Base-by-base conservation (phyloP, 805 yeast species). In the Scheffersomyces coipomensis region DNA sequence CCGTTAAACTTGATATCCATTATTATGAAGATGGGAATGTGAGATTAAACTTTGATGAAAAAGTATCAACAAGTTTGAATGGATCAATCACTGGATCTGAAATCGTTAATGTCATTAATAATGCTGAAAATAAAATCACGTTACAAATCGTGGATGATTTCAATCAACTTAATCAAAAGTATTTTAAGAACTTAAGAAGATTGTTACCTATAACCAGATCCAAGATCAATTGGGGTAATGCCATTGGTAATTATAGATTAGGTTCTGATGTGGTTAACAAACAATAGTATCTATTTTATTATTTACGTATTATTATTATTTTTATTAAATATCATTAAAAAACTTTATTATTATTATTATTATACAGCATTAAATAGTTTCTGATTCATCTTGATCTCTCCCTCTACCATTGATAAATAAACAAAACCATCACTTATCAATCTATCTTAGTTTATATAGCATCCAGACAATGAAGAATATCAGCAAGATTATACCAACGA, bases 11-110 rank as follows among this genome's bases (percentile, higher is more conserved):
- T 23, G 90, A 87, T 48, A 84, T 90, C 29, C 99, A 91, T 62
- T 93, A 90, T 61, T 93, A 78, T 58, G 99, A 91, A 64, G 98
- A 91, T 51, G 99, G 99, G 22, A 91, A 91, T 55, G 98, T 91
- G 15, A 75, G 91, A 37, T 76, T 93, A 53, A 80, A 77, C 44
- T 66, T 58, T 30, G 59, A 61, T 8, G 71, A 69, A 19, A 50
- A 53, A 3, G 48, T 75, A 1, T 52, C 50, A 5, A 64, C 60
- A 17, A 38, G 53, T 2, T 29, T 40, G 5, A 35, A 46, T 2
- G 44, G 46, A 7, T n/a, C 18, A 11, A 8, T 15, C 3, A 44
- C 42, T 30, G 62, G 65, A 3, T 48, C 55, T 5, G 48, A 46
- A 4, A 60, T 69, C 35, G 62, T 80, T 26, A 63, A 73, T 40